These are phyloP conservation scores for Berkeleyomyces basicola DNA, from an alignment of 2,329 filamentous ascomycete species.

Conservation along the genomic window DNA sequence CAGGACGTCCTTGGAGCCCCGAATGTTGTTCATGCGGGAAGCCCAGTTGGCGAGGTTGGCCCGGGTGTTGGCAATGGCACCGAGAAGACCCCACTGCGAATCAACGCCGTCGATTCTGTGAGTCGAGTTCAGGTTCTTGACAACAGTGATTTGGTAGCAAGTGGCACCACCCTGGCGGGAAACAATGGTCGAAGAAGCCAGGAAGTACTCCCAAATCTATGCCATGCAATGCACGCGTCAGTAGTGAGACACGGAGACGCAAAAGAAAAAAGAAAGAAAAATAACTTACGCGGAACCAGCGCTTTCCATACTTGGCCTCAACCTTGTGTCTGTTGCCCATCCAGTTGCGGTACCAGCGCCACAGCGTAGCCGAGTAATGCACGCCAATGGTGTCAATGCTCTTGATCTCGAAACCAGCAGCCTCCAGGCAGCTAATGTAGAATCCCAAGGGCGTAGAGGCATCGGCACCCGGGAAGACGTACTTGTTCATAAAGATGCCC, in stretches of 20 bases:
- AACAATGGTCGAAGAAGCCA: slow-evolving; percentile 69
- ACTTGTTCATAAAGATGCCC: slow-evolving; percentile 99
- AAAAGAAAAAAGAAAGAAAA: not conserved
- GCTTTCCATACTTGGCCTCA: slow-evolving; percentile 80
- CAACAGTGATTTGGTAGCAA: slow-evolving; percentile 71
- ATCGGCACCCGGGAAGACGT: slow-evolving; percentile 93
- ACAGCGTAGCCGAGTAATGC: slow-evolving; percentile 91
- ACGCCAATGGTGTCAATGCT: slow-evolving; percentile 81
- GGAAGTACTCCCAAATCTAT: slow-evolving; percentile 91
- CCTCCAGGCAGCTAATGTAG: slow-evolving; percentile 72
- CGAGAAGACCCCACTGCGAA: slow-evolving; percentile 51
- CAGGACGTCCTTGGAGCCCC: slow-evolving; percentile 7
- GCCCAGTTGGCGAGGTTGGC: slow-evolving; percentile 20
- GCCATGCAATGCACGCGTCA: not conserved
- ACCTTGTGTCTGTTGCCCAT: slow-evolving; percentile 85
- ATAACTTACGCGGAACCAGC: slow-evolving; percentile 75
- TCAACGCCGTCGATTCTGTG: slow-evolving; percentile 63
- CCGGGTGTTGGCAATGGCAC: slow-evolving; percentile 31
- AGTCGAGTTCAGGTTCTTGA: slow-evolving; percentile 81
- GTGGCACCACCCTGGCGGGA: slow-evolving; percentile 71
- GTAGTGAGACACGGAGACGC: not conserved
- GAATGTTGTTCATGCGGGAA: slow-evolving; percentile 13
- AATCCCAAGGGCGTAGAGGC: slow-evolving; percentile 85
- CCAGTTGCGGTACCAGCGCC: slow-evolving; percentile 99
- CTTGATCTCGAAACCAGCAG: slow-evolving; percentile 70